Conservation (phyloP, 2,329 filamentous ascomycete species). For the Penicillium fuscoglaucum region DNA sequence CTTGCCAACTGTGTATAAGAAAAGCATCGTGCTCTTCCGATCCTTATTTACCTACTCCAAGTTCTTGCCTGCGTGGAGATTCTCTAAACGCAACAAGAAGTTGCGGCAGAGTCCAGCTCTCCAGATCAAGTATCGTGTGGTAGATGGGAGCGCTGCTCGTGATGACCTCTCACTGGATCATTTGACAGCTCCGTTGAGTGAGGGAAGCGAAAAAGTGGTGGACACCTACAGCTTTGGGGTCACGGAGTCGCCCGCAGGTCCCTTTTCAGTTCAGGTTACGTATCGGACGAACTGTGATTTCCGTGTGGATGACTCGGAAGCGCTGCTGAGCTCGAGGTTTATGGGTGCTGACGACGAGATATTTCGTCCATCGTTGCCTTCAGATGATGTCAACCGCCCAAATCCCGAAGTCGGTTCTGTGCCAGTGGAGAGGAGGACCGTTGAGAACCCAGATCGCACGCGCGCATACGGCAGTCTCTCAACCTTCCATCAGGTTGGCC, state of each 20-base stretch:
- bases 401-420: slow-evolving; percentile 69
- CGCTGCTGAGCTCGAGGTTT: slow-evolving; percentile 86
- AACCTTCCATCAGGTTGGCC: slow-evolving; percentile 79
- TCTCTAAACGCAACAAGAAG: slow-evolving; percentile 73
- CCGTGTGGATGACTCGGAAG: slow-evolving; percentile 85
- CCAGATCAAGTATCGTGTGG: slow-evolving; percentile 77
- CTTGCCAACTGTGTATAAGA: slow-evolving; percentile 92
- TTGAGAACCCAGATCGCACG: slow-evolving; percentile 60
- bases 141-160: slow-evolving; percentile 56
- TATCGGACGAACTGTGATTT: slow-evolving; percentile 91
- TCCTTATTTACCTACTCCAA: slow-evolving; percentile 81
- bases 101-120: slow-evolving; percentile 63
- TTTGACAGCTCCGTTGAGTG: slow-evolving; percentile 69
- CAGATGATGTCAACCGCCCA: slow-evolving; percentile 43
- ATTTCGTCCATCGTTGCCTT: slow-evolving; percentile 74
- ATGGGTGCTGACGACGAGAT: slow-evolving; percentile 88
- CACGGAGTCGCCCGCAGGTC: slow-evolving; percentile 82
- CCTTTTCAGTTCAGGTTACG: slow-evolving; percentile 75
- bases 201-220: slow-evolving; percentile 62
- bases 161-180: slow-evolving; percentile 63
- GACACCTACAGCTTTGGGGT: slow-evolving; percentile 79
- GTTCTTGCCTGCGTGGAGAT: slow-evolving; percentile 82
- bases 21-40: slow-evolving; percentile 90
- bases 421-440: slow-evolving; percentile 58
- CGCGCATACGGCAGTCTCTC: slow-evolving; percentile 88